Base-by-base conservation (phyloP, 306 rosid species). In the Malus sylvestris region DNA sequence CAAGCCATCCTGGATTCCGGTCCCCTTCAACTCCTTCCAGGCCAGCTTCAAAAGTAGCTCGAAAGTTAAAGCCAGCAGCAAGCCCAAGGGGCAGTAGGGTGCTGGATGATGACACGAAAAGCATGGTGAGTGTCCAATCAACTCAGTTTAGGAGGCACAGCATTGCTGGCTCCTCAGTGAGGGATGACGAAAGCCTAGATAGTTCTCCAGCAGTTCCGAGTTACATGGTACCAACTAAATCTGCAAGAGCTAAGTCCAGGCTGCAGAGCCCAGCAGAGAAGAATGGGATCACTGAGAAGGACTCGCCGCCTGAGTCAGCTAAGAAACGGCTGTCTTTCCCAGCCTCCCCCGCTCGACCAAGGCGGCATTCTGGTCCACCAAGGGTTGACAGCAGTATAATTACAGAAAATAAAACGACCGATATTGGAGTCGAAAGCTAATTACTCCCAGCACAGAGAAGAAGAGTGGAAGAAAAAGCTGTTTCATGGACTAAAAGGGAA, bases 201-300 rank as follows among this genome's bases (percentile, higher is more conserved):
- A 88, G 97, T 88, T 88, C 92, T 78, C 86, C 85, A 23, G 64
- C 93, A 20, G 75, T 92, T 75, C 97, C 96, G 0, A 92, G 96
- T 79, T 95, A 95, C 87, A 95, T 92, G 97, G 87, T 90, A 29
- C 86, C 95, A 19, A 90, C 98, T 35, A 85, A 88, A 81, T 95
- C 98, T 8, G 93, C 97, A 46, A 91, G 87, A 86, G 97, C 97
- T 1, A 95, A 87, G 89, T 85, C 96, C 20, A 89, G 90, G 87
- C 74, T 88, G 78, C 93, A 88, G 18, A 88, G 96, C 81, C 97
- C 94, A n/a, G 70, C 73, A 7, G 93, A 88, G 82, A 86, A 76
- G 74, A 90, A 85, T 57, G 92, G 87, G 20, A 80, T 82, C 9
- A 61, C 85, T 6, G 98, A 87, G 45, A 90, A 82, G 64, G 93